Base-by-base conservation (phyloP, 148 eudicot species). In the Rhododendron ovatum region DNA sequence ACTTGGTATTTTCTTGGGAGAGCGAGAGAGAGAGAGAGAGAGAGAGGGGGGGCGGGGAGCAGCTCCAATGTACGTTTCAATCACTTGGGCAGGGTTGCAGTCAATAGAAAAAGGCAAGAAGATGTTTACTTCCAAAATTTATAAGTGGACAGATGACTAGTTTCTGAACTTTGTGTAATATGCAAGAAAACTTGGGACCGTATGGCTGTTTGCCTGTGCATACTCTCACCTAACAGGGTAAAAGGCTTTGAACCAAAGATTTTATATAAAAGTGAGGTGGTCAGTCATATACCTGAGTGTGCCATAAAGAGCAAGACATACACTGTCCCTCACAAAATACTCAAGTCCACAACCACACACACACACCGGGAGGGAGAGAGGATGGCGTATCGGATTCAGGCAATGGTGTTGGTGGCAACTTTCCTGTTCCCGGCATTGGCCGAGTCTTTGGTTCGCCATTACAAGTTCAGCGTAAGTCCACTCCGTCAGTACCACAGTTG, bases 191-290 rank as follows among this genome's bases (percentile, higher is more conserved):
- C 88, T 65, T 4, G 35, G 41, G 47, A 88, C 37, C 17, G 18
- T 17, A 51, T 4, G 14, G 5, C 24, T 5, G 14, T 33, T 9
- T 85, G 55, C 20, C 85, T 82, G 84, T 5, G 84, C 55, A 86
- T 88, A 86, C 28, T n/a, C 81, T 91, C 88, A 95, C 98, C 98
- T 95, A 95, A 92, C 94, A 84, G 74, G 37, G 77, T 90, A 95
- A 92, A 95, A 92, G 63, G 96, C 93, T 96, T 86, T 73, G 82
- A 92, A 91, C 88, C 91, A 51, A n/a, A 73, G 82, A 45, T 39
- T 86, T 55, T 83, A 77, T 84, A 88, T 88, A 90, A 78, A 71
- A 83, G n/a, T 76, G 78, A 55, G n/a, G 78, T 82, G 84, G 86
- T 61, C 76, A 33, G 83, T 88, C 85, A 43, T 35, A 43, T 47